phyloP scores from a whole-genome alignment of 805 yeast genomes.

The Naumovozyma dairenensis region DNA sequence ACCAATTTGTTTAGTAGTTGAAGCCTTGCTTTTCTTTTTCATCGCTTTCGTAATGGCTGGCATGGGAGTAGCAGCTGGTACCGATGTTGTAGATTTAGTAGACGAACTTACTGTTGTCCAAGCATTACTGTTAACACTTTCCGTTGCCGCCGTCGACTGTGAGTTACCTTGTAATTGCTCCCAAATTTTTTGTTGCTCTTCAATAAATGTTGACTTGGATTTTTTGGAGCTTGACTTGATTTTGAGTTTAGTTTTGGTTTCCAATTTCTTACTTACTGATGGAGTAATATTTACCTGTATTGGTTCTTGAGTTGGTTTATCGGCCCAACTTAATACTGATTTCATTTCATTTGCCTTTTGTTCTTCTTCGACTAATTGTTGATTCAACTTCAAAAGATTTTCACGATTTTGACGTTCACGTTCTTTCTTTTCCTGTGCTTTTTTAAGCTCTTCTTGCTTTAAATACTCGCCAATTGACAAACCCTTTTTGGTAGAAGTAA shows the following conservation, averaged over 20 bases:
- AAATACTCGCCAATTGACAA: neutral
- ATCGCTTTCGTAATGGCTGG: conserved; percentile 9
- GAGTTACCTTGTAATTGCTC: conserved; percentile 57
- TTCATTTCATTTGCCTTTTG: conserved; percentile 13
- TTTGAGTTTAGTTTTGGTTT: neutral
- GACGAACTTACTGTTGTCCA: conserved; percentile 29
- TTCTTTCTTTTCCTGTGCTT: neutral
- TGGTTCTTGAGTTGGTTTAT: conserved; percentile 10
- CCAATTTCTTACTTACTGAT: conserved; percentile 5
- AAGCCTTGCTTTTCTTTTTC: neutral
- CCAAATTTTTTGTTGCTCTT: conserved; percentile 27
- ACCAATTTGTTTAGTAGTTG: conserved; percentile 11
- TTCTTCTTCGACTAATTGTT: conserved; percentile 15
- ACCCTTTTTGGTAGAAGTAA: conserved; percentile 1
- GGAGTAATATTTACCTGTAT: conserved; percentile 11
- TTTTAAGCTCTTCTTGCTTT: neutral
- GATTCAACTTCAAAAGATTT: conserved; percentile 15
- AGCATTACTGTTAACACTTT: conserved; percentile 5
- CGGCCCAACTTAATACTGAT: conserved; percentile 25
- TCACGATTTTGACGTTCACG: conserved; percentile 11
- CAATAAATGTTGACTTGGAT: conserved; percentile 18
- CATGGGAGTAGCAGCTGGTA: conserved; percentile 8
- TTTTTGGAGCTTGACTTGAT: neutral
- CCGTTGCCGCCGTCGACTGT: conserved; percentile 26
- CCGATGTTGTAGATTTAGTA: conserved; percentile 7